phyloP scores from a whole-genome alignment of 2,329 filamentous ascomycete genomes.

The Cytospora schulzeri region DNA sequence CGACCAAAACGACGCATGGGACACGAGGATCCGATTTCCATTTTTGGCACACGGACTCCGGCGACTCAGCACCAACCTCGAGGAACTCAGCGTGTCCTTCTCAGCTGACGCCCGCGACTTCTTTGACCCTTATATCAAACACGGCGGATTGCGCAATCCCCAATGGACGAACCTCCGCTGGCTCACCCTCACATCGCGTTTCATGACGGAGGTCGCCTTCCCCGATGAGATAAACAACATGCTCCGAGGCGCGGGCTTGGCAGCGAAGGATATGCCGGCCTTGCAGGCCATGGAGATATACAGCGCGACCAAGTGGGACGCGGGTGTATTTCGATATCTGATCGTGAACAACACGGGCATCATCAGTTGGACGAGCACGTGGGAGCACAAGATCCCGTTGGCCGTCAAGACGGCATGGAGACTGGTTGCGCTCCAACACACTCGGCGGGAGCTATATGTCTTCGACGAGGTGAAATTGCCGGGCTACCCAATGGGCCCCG shows the following conservation, averaged over 20 bases:
- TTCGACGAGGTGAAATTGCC: slow-evolving; percentile 25
- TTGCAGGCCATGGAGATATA: slow-evolving; percentile 34
- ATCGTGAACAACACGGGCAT: slow-evolving; percentile 21
- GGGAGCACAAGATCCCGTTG: slow-evolving; percentile 22
- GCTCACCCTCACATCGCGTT: slow-evolving; percentile 32
- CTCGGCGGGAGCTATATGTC: slow-evolving; percentile 18
- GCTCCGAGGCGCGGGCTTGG: slow-evolving; percentile 30
- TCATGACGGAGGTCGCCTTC: slow-evolving; percentile 29
- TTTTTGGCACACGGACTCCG: slow-evolving; percentile 21
- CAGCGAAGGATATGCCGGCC: slow-evolving; percentile 34
- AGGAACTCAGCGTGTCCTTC: slow-evolving; percentile 25
- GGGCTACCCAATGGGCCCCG: slow-evolving; percentile 17
- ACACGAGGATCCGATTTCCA: slow-evolving; percentile 12
- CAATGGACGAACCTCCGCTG: slow-evolving; percentile 33
- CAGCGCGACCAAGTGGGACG: slow-evolving; percentile 32
- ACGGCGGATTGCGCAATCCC: slow-evolving; percentile 12
- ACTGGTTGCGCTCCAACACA: slow-evolving; percentile 20
- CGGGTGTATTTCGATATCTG: slow-evolving; percentile 34
- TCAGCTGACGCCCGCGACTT: slow-evolving; percentile 29
- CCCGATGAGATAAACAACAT: slow-evolving; percentile 31
- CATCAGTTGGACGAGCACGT: slow-evolving; percentile 29
- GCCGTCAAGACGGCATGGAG: slow-evolving; percentile 25
- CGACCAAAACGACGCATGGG: slow-evolving; percentile 11
- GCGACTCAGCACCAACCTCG: slow-evolving; percentile 18
- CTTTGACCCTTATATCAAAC: slow-evolving; percentile 30